phyloP scores from a whole-genome alignment of 345 rosid species.

The Rhizophora mangle region DNA sequence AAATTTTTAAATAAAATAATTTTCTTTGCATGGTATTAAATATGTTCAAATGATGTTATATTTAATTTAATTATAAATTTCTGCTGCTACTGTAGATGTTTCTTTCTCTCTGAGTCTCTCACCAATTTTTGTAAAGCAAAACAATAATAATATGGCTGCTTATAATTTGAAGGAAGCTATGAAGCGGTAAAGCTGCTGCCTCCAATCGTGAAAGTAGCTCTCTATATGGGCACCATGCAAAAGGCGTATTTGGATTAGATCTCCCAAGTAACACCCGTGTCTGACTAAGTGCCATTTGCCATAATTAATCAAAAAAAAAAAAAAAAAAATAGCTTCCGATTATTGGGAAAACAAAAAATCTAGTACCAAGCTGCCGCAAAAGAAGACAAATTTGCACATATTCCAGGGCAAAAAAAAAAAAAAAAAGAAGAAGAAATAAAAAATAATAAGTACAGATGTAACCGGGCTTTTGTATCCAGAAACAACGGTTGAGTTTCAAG shows the following conservation, averaged over 20 bases:
- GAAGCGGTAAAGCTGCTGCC: not conserved
- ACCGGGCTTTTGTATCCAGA: conserved; percentile 24
- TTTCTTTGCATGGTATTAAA: no score
- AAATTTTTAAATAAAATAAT: no score
- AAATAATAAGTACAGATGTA: not conserved
- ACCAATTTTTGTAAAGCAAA: no score
- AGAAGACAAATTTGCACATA: not conserved
- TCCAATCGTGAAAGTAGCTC: conserved; percentile 2
- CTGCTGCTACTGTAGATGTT: no score
- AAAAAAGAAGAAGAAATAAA: no score
- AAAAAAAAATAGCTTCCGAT: no score
- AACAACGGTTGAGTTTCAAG: conserved; percentile 26
- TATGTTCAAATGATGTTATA: no score
- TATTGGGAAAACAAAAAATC: not conserved
- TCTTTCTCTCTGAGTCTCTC: no score
- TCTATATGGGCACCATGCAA: not conserved
- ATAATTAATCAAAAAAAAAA: no score
- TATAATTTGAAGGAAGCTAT: conserved; percentile 5
- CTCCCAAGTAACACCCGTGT: conserved; percentile 18
- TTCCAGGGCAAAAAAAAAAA: no score
- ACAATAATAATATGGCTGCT: conserved; percentile 1
- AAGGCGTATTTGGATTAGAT: not conserved
- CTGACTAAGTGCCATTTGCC: conserved; percentile 17
- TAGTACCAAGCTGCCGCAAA: no score
- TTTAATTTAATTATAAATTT: no score